Evolutionary conservation across 108 stramenopile genomes (phyloP), one percentile per base, ranked within the genome.

Genomic region (Cylindrotheca fusiformis): DNA sequence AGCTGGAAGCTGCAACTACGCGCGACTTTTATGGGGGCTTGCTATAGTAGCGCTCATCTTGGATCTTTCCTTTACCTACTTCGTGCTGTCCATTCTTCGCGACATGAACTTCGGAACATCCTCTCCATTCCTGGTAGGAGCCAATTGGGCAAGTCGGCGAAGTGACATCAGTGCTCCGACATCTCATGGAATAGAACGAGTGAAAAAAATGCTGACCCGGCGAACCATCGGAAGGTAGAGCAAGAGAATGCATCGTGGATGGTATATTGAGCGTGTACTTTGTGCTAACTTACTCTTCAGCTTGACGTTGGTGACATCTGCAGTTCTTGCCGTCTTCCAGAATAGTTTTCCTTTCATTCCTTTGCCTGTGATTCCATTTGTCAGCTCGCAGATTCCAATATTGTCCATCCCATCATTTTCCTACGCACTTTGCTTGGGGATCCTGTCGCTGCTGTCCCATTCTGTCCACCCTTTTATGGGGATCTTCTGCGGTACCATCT

Each of bases 401-500:
- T 41, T 41, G 6, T 6, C 14, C 6, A 41, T 14, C 36, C 76
- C 71, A 51, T 46, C 58, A 6, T 27, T 44, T 18, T 60, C 21
- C 48, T 79, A 23, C 65, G 50, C 4, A 49, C 58, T 56, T 21
- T 69, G 44, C 44, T 10, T 48, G 3, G 28, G 21, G 18, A 67
- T 81, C 10, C 56, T 84, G 26, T 50, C 52, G 0, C 31, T 65
- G 3, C 31, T 81, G 36, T 58, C 68, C 22, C 36, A 14, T 14
- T 41, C 36, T 41, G 48, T 59, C n/a, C 77, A 81, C 63, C 65
- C 80, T 2, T n/a, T 76, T 1, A 72, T 71, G 2, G 57, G 66
- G 3, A 52, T 81, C 2, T 12, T 77, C 8, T 60, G 61, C 56
- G 80, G 83, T 2, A 10, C 71, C 18, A 25, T 72, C 14, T 63